Base-by-base conservation (phyloP, 2,329 filamentous ascomycete genomes). In the Microdochium bolleyi region DNA sequence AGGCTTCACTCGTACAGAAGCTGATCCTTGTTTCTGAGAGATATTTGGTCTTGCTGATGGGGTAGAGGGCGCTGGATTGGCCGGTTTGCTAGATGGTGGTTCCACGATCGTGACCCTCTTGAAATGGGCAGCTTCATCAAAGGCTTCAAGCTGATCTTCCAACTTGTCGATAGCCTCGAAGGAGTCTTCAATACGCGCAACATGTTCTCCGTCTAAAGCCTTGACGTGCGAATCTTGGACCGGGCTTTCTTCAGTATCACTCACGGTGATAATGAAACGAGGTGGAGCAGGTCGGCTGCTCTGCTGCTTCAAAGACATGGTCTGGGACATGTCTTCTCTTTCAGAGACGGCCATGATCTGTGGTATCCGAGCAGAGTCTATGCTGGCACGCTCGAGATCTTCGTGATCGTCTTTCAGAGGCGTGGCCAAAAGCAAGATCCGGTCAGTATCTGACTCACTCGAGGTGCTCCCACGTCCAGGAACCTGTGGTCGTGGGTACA, bases 101-200 rank as follows among this genome's bases (percentile, higher is more conserved):
- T 57, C 55, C 4, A 58, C 48, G 13, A 61, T 54, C 3, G 59
- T 46, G 11, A 62, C 55, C 49, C 58, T 50, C 34, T 57, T 55
- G 21, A 64, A 58, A 50, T 57, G 57, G 27, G 65, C 61, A 41
- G 61, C 62, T 34, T 61, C 54, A 50, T 70, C 62, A 32, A 83
- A 69, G 2, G 74, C 78, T 57, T 85, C 82, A 10, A 85, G 70
- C 50, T 83, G 73, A 30, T 85, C 82, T 57, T 85, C 81, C 16
- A 85, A 70, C 55, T 73, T 71, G 60, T 85, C 83, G 21, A 85
- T 70, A 56, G 80, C 81, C 62, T 83, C 82, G 9, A 85, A 68
- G 1, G 82, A 84, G 61, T 85, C 82, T 61, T 85, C 83, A 50
- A 85, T 85, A 19, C 80, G 76, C 24, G 66, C 63, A 32, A 68